A percentile compares a stretch with the other conserved stretches of the same genome.
Conservation (phyloP, 2,329 filamentous ascomycete species). For the Fusarium secorum region DNA sequence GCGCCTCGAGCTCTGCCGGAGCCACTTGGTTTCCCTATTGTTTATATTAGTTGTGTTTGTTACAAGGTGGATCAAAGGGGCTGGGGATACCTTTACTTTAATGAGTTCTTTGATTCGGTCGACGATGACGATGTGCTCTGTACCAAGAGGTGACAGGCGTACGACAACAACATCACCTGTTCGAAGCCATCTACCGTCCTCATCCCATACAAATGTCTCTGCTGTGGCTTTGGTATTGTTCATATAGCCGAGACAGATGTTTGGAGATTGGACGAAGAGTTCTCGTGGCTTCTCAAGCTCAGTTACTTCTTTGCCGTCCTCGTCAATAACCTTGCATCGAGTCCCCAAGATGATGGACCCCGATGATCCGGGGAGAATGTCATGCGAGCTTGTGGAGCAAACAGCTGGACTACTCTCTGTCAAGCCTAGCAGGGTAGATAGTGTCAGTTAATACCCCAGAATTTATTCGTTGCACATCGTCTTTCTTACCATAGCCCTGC, state of each 20-base stretch:
- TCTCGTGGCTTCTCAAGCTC: not conserved
- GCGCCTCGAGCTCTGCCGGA: not conserved
- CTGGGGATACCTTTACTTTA: not conserved
- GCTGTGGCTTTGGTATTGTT: not conserved
- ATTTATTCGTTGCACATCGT: not conserved
- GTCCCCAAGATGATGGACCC: not conserved
- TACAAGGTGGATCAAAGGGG: fast-evolving
- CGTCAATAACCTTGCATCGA: not conserved
- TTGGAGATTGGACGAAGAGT: not conserved
- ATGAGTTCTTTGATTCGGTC: not conserved
- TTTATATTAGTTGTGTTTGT: fast-evolving
- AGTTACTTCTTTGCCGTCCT: not conserved
- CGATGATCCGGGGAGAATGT: not conserved
- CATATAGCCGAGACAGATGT: not conserved
- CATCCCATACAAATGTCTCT: not conserved
- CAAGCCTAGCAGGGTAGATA: fast-evolving
- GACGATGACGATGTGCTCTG: not conserved
- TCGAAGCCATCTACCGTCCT: not conserved
- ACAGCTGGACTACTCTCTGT: not conserved
- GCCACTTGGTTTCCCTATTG: not conserved
- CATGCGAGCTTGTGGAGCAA: not conserved
- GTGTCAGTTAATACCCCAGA: not conserved
- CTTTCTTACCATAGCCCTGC: not conserved
- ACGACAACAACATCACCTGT: not conserved
- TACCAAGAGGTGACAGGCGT: not conserved